phyloP scores from a whole-genome alignment of 2,329 filamentous ascomycete species.

The Hirsutella minnesotensis region DNA sequence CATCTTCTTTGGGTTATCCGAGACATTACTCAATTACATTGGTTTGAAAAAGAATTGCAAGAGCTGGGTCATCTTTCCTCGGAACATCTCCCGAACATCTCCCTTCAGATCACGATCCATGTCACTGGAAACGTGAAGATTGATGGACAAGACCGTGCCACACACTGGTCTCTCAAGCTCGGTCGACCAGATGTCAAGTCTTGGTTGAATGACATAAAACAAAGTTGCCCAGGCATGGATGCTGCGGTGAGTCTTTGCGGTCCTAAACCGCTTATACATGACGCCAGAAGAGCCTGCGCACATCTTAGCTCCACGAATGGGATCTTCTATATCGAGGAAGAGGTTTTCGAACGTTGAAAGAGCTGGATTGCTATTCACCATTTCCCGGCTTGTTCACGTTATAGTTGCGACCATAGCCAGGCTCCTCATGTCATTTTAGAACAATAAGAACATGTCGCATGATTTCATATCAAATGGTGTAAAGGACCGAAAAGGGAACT shows the following conservation, averaged over 20 bases:
- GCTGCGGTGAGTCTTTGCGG: constrained; percentile 2
- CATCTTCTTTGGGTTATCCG: background rate
- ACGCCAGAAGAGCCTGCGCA: background rate
- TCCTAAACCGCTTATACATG: background rate
- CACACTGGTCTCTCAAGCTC: background rate
- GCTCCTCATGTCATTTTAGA: too few species aligned
- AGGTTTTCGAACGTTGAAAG: background rate
- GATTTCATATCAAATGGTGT: too few species aligned
- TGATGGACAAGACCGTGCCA: background rate
- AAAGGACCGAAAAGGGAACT: too few species aligned
- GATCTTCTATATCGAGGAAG: background rate
- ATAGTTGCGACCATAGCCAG: too few species aligned
- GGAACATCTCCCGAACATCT: background rate
- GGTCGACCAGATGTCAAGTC: background rate
- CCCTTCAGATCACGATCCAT: background rate
- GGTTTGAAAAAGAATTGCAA: background rate
- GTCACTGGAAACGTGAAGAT: background rate
- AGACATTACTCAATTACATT: background rate
- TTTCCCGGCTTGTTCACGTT: too few species aligned
- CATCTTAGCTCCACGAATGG: background rate
- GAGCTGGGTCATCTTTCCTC: background rate
- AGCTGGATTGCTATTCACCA: background rate
- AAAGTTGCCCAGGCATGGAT: background rate
- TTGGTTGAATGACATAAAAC: background rate
- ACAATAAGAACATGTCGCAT: too few species aligned